phyloP scores from a whole-genome alignment of 1,284 basidiomycete species.

The Erythrobasidium hasegawianum region DNA sequence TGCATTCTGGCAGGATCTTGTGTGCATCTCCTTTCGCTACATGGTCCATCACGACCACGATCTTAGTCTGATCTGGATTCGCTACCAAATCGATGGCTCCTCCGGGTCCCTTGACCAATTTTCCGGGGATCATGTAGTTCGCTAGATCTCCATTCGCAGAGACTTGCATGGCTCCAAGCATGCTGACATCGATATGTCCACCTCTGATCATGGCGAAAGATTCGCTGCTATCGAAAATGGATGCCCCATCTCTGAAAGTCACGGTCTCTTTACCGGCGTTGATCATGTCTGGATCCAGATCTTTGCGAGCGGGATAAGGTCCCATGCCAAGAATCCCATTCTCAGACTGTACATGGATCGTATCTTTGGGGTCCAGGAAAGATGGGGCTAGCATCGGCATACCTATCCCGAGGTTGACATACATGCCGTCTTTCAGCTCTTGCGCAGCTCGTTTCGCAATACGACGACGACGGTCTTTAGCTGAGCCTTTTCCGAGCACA shows the following conservation, averaged over 20 bases:
- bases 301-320: constrained; percentile 75
- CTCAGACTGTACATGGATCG: constrained; percentile 85
- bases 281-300: constrained; percentile 87
- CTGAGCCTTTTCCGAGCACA: constrained; percentile 47
- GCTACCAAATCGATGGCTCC: constrained; percentile 77
- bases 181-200: constrained; percentile 89
- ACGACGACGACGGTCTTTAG: constrained; percentile 58
- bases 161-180: constrained; percentile 89
- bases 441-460: constrained; percentile 80
- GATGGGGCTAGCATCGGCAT: constrained; percentile 88
- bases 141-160: constrained; percentile 83
- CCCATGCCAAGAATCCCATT: constrained; percentile 92
- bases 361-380: constrained; percentile 66
- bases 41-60: constrained; percentile 71
- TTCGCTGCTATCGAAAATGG: constrained; percentile 85
- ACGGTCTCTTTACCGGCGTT: constrained; percentile 54
- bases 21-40: constrained; percentile 79
- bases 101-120: neutral
- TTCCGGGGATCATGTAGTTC: neutral
- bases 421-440: constrained; percentile 84
- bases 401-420: constrained; percentile 65
- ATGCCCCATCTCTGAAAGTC: constrained; percentile 65
- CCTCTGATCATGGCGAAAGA: constrained; percentile 92
- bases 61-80: constrained; percentile 83
- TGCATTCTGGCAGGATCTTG: constrained; percentile 78